phyloP scores from a whole-genome alignment of 2,329 filamentous ascomycete species.

The Aureobasidium sp. region DNA sequence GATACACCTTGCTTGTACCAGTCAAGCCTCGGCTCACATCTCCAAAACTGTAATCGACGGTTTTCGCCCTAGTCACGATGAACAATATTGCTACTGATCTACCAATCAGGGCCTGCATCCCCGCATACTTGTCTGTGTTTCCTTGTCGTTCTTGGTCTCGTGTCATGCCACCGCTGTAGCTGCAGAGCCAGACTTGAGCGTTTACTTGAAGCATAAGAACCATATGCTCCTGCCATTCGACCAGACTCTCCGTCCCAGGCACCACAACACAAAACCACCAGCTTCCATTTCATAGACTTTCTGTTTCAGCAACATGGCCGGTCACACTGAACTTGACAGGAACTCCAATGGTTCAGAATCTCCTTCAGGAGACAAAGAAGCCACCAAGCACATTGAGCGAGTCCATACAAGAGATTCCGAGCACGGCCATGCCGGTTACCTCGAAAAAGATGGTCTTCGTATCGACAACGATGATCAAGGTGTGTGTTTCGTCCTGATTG shows the following conservation, averaged over 20 bases:
- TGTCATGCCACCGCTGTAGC: background rate
- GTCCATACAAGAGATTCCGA: conserved; percentile 33
- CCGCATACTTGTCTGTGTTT: background rate
- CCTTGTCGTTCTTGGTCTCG: background rate
- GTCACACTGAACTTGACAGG: background rate
- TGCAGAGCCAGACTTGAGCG: background rate
- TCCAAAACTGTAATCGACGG: background rate
- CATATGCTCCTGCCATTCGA: background rate
- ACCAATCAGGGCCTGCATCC: conserved; percentile 2
- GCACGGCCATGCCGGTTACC: conserved; percentile 35
- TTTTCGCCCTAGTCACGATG: background rate
- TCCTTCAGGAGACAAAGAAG: background rate
- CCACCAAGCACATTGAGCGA: conserved; percentile 26
- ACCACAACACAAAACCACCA: background rate
- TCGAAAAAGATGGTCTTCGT: conserved; percentile 41
- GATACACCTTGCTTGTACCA: background rate
- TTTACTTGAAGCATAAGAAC: background rate
- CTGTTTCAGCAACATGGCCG: background rate
- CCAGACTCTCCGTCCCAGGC: background rate
- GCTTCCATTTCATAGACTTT: background rate
- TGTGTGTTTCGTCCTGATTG: background rate
- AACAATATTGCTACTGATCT: background rate
- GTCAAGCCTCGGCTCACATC: background rate
- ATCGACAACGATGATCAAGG: conserved; percentile 40
- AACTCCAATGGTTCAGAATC: background rate